These are phyloP conservation scores for Tuctoria greenei DNA, from an alignment of 176 grass and related monocot genomes.

Conservation along the genomic window DNA sequence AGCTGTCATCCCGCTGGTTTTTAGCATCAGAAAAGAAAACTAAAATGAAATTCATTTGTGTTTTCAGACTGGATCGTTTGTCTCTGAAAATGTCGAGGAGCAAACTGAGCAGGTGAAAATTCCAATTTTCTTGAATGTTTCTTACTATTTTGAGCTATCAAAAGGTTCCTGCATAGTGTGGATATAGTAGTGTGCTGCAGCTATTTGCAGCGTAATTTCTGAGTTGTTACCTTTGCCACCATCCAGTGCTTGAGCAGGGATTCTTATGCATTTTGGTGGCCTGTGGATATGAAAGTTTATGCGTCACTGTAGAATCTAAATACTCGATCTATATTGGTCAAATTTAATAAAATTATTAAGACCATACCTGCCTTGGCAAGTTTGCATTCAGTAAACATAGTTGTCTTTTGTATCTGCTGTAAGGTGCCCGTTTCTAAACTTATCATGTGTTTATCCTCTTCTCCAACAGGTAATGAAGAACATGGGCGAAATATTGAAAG, in stretches of 20 bases:
- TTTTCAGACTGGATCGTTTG: constrained; percentile 82
- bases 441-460: not conserved
- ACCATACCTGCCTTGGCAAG: not conserved
- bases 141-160: not conserved
- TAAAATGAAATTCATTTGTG: constrained; percentile 12
- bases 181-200: not conserved
- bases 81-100: constrained; percentile 81
- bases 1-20: not conserved
- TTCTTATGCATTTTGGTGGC: not conserved
- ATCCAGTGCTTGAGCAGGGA: not conserved
- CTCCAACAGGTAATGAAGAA: constrained; percentile 77
- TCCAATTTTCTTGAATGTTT: not conserved
- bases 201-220: constrained; percentile 6
- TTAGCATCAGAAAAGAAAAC: not conserved
- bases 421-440: constrained; percentile 2
- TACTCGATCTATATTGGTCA: not conserved
- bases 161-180: not conserved
- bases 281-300: not conserved
- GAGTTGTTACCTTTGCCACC: not conserved
- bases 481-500: constrained; percentile 92
- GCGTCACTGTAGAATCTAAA: not conserved
- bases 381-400: constrained; percentile 9
- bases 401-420: not conserved
- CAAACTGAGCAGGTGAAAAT: constrained; percentile 84
- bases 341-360: constrained; percentile 1